Evolutionary conservation across 106 monocot species (phyloP).

Genomic region (Amphibolis antarctica): DNA sequence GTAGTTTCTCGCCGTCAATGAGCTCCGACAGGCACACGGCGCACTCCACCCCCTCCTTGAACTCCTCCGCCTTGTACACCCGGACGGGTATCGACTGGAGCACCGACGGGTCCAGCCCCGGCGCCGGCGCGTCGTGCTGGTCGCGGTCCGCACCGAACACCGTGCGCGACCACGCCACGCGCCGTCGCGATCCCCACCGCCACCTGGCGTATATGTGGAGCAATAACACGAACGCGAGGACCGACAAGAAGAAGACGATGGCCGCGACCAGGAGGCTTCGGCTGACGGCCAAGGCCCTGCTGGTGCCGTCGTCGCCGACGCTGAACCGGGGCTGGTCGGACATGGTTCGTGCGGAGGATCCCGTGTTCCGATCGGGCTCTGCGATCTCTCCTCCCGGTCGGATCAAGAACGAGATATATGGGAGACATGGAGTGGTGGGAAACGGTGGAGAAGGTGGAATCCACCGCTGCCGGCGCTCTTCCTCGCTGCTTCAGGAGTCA

Average conservation of each 20-base stretch:
- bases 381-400: too few relatives aligned
- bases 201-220: slow-evolving; percentile 10
- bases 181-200: slow-evolving; percentile 6
- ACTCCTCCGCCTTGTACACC: slow-evolving; percentile 1
- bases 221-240: slow-evolving; percentile 10
- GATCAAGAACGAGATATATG: too few relatives aligned
- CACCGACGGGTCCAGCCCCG: slow-evolving; percentile 11
- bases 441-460: neutral
- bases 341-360: neutral
- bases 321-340: neutral
- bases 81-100: slow-evolving; percentile 7
- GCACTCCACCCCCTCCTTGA: slow-evolving; percentile 11
- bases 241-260: slow-evolving; percentile 14
- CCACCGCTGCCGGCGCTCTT: neutral
- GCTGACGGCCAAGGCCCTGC: neutral
- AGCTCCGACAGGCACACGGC: slow-evolving; percentile 22
- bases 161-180: neutral
- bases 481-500: neutral
- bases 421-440: too few relatives aligned
- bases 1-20: slow-evolving; percentile 10
- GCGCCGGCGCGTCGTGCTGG: neutral
- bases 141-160: neutral
- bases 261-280: slow-evolving; percentile 5
- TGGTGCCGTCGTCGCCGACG: neutral
- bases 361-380: too few relatives aligned